These are phyloP conservation scores for Aspergillus saccharolyticus DNA, from an alignment of 495 filamentous ascomycete species.

Conservation along the genomic window DNA sequence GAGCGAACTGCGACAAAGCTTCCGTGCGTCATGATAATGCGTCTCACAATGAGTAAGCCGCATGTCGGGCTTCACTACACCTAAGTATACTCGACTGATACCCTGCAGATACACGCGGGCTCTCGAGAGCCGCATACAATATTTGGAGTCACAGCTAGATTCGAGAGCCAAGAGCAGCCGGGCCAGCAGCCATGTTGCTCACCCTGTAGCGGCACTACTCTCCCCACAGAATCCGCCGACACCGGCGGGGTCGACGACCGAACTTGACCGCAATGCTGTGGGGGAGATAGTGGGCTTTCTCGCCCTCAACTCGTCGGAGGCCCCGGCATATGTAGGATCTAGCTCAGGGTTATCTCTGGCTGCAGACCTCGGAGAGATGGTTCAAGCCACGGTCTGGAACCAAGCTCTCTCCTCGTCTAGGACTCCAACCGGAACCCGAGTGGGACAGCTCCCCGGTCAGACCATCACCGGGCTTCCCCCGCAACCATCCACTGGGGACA, in stretches of 20 bases:
- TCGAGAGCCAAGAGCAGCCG: slow-evolving; percentile 20
- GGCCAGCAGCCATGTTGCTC: slow-evolving; percentile 15
- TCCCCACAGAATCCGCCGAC: slow-evolving; percentile 26
- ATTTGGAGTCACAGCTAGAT: slow-evolving; percentile 37
- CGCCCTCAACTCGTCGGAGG: slow-evolving; percentile 43
- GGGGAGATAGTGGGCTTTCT: slow-evolving; percentile 50
- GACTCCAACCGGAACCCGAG: slow-evolving; percentile 12
- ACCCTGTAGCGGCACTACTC: slow-evolving; percentile 19
- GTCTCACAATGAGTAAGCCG: slow-evolving; percentile 37
- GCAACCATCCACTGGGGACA: slow-evolving; percentile 10
- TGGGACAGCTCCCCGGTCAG: not conserved
- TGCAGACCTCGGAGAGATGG: slow-evolving; percentile 49
- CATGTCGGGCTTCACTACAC: not conserved
- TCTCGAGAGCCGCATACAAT: slow-evolving; percentile 44
- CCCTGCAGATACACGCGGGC: slow-evolving; percentile 40
- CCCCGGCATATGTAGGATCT: slow-evolving; percentile 49
- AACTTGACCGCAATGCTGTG: slow-evolving; percentile 39
- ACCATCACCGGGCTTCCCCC: slow-evolving; percentile 5
- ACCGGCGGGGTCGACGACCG: slow-evolving; percentile 19
- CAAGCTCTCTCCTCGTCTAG: slow-evolving; percentile 39
- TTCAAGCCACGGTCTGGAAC: slow-evolving; percentile 50
- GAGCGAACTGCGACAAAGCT: slow-evolving; percentile 44
- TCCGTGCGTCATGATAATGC: slow-evolving; percentile 41
- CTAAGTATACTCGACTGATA: not conserved
- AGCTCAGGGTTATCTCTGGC: slow-evolving; percentile 48